Evolutionary conservation across 176 grass and related monocot genomes (phyloP), one percentile per base, ranked within the genome.

Genomic region (Miscanthus lutarioriparius): DNA sequence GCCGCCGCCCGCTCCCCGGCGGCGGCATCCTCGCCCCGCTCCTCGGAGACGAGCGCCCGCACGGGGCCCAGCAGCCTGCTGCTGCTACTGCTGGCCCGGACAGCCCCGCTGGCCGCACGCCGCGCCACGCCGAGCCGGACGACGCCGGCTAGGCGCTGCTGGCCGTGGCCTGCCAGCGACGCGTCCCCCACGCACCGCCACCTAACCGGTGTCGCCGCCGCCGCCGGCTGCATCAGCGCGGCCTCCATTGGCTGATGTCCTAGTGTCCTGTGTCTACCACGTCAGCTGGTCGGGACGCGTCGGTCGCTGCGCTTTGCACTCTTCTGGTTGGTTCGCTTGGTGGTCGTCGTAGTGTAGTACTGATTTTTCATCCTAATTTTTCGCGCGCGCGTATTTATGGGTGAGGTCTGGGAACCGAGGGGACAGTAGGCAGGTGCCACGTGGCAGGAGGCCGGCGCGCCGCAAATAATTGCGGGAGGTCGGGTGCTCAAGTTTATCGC

Each of bases 161-260:
- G 51, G 19, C 38, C 38, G 38, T 30, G 5, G 33, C 82, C 12
- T 8, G 75, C 69, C 69, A 8, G 3, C 77, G 30, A 23, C 45
- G 72, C 32, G 88, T 83, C 45, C 49, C 79, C 54, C 76, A 39
- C 54, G 81, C 16, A 27, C 54, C 33, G 59, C 61, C n/a, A 59
- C 65, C 36, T 28, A 44, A 8, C 15, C 15, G 15, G 43, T 15
- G 8, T n/a, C 37, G 1, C 39, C 64, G 5, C 15, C 35, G 47
- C 37, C 26, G 72, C 51, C 43, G 74, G 78, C 65, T 71, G 84
- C 16, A 41, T 26, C 2, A 58, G 1, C 44, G 65, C 7, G 19
- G 73, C 27, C 43, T 78, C 79, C 88, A 86, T 86, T 74, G 66
- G 33, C 38, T 59, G 15, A 67, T 27, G n/a, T 20, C 15, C 30